Base-by-base conservation (phyloP, 139 green algal species). In the Yamagishiella unicocca region DNA sequence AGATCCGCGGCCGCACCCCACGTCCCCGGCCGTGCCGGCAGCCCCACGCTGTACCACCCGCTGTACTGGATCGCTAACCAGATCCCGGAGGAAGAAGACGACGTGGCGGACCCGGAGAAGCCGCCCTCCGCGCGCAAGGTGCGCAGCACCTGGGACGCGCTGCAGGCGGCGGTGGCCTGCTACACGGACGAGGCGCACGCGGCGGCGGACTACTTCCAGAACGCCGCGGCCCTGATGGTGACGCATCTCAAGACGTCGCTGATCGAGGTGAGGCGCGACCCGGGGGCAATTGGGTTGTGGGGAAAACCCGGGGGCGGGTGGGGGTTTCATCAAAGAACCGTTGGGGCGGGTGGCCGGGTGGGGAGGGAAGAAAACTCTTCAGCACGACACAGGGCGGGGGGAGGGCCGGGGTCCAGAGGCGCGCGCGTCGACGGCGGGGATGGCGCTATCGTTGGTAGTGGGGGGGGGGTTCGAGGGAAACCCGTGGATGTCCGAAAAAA, bases 191-290 rank as follows among this genome's bases (percentile, higher is more conserved):
- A 92, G 84, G 79, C 78, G 24, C 72, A 35, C 0, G 84, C 78
- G 12, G 89, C 89, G 5, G 84, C 84, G 1, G 71, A 85, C 17
- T 92, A 90, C 61, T 90, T 83, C 64, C 62, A 73, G 54, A 53
- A 80, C 45, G 88, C 89, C 4, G 85, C 89, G 1, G 78, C 42
- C 9, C 67, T 92, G 19, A 92, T 92, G 89, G 86, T 85, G 1
- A 83, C 67, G 2, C 89, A 92, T 72, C 84, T 92, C 17, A 92
- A 92, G 79, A 88, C 86, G 25, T 64, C 66, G 46, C 79, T 92
- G 27, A 85, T 90, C 14, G 82, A 91, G 81, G 87, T 85, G 37
- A 4, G 46, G 46, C n/a, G n/a, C n/a, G n/a, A n/a, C n/a, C 12
- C 10, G 10, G 4, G n/a, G 29, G 62, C 29, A n/a, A n/a, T 17